Conservation (phyloP, 495 filamentous ascomycete species). For the Neurospora tetraspora region DNA sequence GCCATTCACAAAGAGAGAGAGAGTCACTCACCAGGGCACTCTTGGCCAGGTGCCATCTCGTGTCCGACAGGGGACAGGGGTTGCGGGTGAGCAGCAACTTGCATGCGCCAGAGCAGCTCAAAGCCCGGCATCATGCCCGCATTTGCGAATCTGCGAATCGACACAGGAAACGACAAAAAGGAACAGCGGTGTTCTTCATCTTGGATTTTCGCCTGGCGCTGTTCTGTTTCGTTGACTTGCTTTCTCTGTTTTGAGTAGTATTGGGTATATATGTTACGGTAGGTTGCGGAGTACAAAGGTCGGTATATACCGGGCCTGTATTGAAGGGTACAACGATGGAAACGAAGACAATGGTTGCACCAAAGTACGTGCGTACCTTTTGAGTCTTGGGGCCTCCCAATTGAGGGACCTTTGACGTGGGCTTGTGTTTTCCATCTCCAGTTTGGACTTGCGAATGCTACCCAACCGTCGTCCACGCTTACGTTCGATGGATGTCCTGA, state of each 20-base stretch:
- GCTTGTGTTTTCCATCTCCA: not conserved
- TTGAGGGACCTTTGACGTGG: not conserved
- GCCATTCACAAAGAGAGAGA: conserved; percentile 8
- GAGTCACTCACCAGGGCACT: conserved; percentile 2
- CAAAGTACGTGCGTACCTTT: not conserved
- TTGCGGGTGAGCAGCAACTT: conserved; percentile 32
- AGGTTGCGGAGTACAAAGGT: not conserved
- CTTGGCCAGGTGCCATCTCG: conserved; percentile 13
- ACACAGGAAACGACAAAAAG: not conserved
- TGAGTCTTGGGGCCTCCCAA: not conserved
- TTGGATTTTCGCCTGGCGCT: not conserved
- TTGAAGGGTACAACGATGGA: not conserved
- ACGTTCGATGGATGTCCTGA: not conserved
- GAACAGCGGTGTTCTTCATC: not conserved
- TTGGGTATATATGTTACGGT: not conserved
- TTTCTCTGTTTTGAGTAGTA: not conserved
- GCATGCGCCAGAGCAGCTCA: conserved; percentile 3
- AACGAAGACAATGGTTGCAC: not conserved
- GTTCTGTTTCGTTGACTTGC: not conserved
- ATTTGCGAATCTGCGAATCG: not conserved
- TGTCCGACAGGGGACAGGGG: conserved; percentile 29
- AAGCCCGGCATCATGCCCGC: not conserved
- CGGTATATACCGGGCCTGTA: not conserved
- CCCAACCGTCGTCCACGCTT: not conserved
- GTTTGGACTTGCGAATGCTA: not conserved